Base-by-base conservation (phyloP, 2,329 filamentous ascomycete species). In the Ophiocordyceps camponoti-rufipedis region DNA sequence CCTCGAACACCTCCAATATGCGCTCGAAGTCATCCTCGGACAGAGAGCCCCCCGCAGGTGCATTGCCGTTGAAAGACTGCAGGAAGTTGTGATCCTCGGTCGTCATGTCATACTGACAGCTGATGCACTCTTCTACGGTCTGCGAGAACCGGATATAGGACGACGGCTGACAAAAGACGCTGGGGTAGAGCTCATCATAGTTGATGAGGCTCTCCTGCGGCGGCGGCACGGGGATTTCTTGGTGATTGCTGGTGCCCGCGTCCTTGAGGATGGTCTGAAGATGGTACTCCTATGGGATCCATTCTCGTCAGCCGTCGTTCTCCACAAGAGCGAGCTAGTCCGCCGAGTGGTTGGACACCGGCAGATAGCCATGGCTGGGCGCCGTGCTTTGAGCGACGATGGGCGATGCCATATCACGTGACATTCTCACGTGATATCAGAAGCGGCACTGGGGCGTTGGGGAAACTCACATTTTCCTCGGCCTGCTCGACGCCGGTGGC, bases 101-200 rank as follows among this genome's bases (percentile, higher is more conserved):
- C 28, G 80, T 88, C 83, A 96, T 89, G 66, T 94, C 87, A 78
- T 98, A 98, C 55, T 81, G 77, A 59, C 82, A 84, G 56, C 85
- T 84, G 57, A 86, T 82, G 56, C 83, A 94, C 64, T 98, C 91
- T 66, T 98, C 91, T 49, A 98, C 89, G 3, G 91, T 98, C 53
- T 94, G 89, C 51, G 91, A 96, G 67, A 94, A 96, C 52, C 89
- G 86, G 60, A 98, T 94, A 65, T 96, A 96, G 49, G 88, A 91
- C 49, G 81, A 79, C 45, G 91, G 87, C 62, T 93, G 82, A 56
- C 80, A 75, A 65, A 89, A 95, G 47, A 71, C 69, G 52, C 75
- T 78, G 44, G 82, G 76, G 60, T 96, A 96, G 55, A 95, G 75
- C 56, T 82, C 76, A 63, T 93, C 85, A 80, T 95, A 98, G 64